Conservation (phyloP, 768 basidiomycete species). For the Phlegmacium glaucopus region DNA sequence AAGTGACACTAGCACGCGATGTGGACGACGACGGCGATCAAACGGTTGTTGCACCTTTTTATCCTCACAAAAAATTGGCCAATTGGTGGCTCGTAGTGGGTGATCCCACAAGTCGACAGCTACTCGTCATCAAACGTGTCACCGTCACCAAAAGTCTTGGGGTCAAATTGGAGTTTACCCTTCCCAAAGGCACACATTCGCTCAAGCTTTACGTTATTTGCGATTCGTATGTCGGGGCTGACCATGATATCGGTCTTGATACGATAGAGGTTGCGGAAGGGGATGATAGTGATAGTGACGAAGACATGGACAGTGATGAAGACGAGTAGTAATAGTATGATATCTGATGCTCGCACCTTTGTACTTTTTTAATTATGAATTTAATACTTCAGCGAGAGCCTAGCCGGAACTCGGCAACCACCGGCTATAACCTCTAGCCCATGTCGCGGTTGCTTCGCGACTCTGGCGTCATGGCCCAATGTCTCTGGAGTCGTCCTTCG, state of each 20-base stretch:
- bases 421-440: too few relatives aligned
- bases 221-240: conserved; percentile 88
- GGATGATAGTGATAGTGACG: conserved; percentile 82
- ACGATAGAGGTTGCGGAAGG: conserved; percentile 87
- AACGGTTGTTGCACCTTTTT: conserved; percentile 89
- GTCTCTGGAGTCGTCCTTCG: too few relatives aligned
- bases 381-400: too few relatives aligned
- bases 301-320: conserved; percentile 68
- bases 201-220: conserved; percentile 91
- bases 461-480: too few relatives aligned
- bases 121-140: conserved; percentile 85
- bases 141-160: conserved; percentile 84
- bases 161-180: conserved; percentile 85
- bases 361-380: too few relatives aligned
- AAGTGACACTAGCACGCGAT: conserved; percentile 78
- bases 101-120: conserved; percentile 72
- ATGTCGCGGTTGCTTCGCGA: too few relatives aligned
- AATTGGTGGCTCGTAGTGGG: conserved; percentile 99
- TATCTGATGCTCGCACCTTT: too few relatives aligned
- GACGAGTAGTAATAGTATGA: conserved; percentile 28
- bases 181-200: conserved; percentile 79
- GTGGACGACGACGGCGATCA: conserved; percentile 74
- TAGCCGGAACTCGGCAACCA: too few relatives aligned
- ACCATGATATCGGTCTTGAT: conserved; percentile 85
- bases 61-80: conserved; percentile 84